These are phyloP conservation scores for Artemisia annua DNA, from an alignment of 129 eudicot genomes.

Conservation along the genomic window DNA sequence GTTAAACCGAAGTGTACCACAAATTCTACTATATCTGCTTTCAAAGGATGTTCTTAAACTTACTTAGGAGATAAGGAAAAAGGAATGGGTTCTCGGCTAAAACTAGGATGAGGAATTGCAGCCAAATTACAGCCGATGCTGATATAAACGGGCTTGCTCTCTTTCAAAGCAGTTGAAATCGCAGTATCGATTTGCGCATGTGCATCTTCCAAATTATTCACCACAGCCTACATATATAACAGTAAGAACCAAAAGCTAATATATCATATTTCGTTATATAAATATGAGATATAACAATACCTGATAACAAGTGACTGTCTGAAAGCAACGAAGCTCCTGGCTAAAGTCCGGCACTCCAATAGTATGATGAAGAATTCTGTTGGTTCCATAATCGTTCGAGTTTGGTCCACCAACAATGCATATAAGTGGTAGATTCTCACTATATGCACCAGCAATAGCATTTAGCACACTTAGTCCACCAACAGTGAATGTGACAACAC, in stretches of 20 bases:
- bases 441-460: slow-evolving; percentile 78
- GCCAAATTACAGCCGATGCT: slow-evolving; percentile 72
- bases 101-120: slow-evolving; percentile 73
- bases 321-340: slow-evolving; percentile 81
- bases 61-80: slow-evolving; percentile 68
- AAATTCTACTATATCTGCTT: too few relatives aligned
- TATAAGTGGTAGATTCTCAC: slow-evolving; percentile 71
- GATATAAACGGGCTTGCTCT: slow-evolving; percentile 82
- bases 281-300: slow-evolving; percentile 8
- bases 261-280: background rate
- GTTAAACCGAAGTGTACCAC: too few relatives aligned
- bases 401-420: slow-evolving; percentile 84
- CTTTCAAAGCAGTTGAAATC: slow-evolving; percentile 74
- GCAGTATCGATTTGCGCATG: slow-evolving; percentile 79
- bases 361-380: slow-evolving; percentile 68
- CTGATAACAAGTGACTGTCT: slow-evolving; percentile 70
- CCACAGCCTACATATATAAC: slow-evolving; percentile 51
- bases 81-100: slow-evolving; percentile 72
- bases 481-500: slow-evolving; percentile 74
- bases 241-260: background rate
- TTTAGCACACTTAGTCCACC: slow-evolving; percentile 74
- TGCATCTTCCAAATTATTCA: slow-evolving; percentile 78
- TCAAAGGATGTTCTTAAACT: slow-evolving; percentile 5
- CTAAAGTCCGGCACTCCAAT: slow-evolving; percentile 71
- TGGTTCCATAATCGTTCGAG: slow-evolving; percentile 72